Percentiles rank a stretch among this genome's conserved stretches.
Conservation (phyloP, 345 rosid species). For the Citrus inodora region DNA sequence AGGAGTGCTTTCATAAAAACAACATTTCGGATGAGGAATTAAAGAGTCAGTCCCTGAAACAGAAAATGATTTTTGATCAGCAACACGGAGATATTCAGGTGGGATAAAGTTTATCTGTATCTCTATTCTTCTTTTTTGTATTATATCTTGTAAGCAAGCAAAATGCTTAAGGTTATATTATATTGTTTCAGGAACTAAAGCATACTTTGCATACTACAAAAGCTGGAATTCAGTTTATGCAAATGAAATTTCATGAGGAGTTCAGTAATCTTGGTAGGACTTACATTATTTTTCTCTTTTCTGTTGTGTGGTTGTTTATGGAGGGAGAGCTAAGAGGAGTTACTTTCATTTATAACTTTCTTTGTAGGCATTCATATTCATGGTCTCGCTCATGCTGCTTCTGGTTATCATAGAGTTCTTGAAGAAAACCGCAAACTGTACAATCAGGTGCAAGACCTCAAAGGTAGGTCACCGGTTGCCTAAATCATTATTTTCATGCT, state of each 20-base stretch:
- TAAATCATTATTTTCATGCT: conserved; percentile 1
- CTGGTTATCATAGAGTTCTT: conserved; percentile 87
- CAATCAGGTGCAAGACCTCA: conserved; percentile 95
- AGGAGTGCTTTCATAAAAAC: conserved; percentile 37
- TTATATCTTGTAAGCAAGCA: background rate
- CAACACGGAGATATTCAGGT: conserved; percentile 78
- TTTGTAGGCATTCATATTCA: conserved; percentile 72
- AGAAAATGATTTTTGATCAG: conserved; percentile 58
- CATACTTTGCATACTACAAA: conserved; percentile 60
- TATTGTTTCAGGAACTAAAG: conserved; percentile 57
- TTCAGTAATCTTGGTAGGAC: conserved; percentile 67
- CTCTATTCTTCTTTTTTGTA: background rate
- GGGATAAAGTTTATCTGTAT: conserved; percentile 2
- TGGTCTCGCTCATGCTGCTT: conserved; percentile 91
- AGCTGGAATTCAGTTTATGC: conserved; percentile 90
- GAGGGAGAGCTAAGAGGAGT: background rate
- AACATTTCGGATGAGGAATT: conserved; percentile 43
- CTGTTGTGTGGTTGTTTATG: background rate
- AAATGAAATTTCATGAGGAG: conserved; percentile 81
- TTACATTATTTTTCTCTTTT: conserved; percentile 5
- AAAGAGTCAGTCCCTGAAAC: conserved; percentile 42
- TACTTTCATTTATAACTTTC: conserved; percentile 9
- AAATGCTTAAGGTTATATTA: conserved; percentile 9
- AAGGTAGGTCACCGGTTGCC: conserved; percentile 44
- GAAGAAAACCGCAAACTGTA: conserved; percentile 95